phyloP scores from a whole-genome alignment of 495 filamentous ascomycete species.

The Letharia columbiana region DNA sequence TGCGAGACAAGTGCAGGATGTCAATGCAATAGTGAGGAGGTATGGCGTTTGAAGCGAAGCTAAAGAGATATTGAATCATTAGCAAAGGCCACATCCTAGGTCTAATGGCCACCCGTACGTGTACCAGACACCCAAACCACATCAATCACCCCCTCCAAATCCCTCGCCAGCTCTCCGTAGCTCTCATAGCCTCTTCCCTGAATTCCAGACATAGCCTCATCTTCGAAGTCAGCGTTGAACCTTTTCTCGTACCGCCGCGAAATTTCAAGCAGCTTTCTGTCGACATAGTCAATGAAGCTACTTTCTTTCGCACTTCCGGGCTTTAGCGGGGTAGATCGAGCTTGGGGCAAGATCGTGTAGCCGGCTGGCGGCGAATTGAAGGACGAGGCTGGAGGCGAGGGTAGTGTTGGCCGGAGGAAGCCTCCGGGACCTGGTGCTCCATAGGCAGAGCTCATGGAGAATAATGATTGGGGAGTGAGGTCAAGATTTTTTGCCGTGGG shows the following conservation, averaged over 20 bases:
- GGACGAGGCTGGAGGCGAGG: slow-evolving; percentile 47
- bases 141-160: slow-evolving; percentile 63
- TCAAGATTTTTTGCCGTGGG: background rate
- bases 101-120: slow-evolving; percentile 44
- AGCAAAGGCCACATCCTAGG: background rate
- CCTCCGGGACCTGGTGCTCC: slow-evolving; percentile 37
- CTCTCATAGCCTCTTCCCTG: slow-evolving; percentile 54
- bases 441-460: slow-evolving; percentile 9
- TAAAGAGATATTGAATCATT: slow-evolving; percentile 29
- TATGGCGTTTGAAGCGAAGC: slow-evolving; percentile 78
- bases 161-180: slow-evolving; percentile 58
- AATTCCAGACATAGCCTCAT: slow-evolving; percentile 23
- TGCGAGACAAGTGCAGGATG: slow-evolving; percentile 55
- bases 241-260: slow-evolving; percentile 70
- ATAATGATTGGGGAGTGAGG: background rate
- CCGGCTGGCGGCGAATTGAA: slow-evolving; percentile 35
- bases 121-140: slow-evolving; percentile 77
- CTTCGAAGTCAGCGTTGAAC: slow-evolving; percentile 46
- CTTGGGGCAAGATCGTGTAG: slow-evolving; percentile 48
- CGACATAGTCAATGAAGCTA: slow-evolving; percentile 60
- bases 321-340: slow-evolving; percentile 54
- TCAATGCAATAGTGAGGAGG: slow-evolving; percentile 64
- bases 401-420: slow-evolving; percentile 42
- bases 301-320: slow-evolving; percentile 71
- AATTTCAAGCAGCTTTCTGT: slow-evolving; percentile 52